Evolutionary conservation across 2,329 filamentous ascomycete genomes (phyloP), one percentile per base, ranked within the genome.

Genomic region (Bipolaris sorokiniana): DNA sequence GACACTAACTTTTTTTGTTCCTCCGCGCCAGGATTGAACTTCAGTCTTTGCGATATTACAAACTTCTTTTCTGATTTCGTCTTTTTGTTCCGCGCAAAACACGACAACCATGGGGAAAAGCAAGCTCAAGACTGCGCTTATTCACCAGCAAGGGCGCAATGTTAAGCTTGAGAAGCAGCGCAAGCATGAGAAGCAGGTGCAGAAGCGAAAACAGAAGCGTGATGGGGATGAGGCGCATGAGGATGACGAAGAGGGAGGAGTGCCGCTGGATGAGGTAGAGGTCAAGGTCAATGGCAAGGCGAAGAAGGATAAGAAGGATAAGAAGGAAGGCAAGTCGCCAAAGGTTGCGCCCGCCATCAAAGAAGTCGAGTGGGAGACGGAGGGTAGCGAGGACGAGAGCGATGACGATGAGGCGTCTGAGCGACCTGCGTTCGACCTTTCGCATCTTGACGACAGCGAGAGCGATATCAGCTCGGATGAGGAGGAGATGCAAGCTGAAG

Each of bases 101-200:
- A 47, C 16, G 47, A 26, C 59, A 49, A 44, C 64, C 64, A 82
- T 83, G 72, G 72, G 66, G 45, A 73, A 72, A 54, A 82, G 82
- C 62, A 87, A 86, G 71, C 77, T 88, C 45, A 81, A 86, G 57
- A 75, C 80, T 42, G 84, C 85, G 45, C 81, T 88, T 20, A 83
- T 87, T 64, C 79, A 81, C 51, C 78, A 85, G 56, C 82, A 84
- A 70, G 85, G 85, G 28, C 79, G 84, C 46, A 89, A 95, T 66
- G 89, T 90, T 61, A 88, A 89, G 62, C 83, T 91, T 51, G 90
- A 94, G 76, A 87, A 90, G 76, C 90, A 62, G 59, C 57, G 57
- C 56, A 62, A 62, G 50, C 31, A 57, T 28, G 59, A 60, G 44
- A 62, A 60, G 26, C 47, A 62, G 40, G 59, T 36, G 18, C 46